Base-by-base conservation (phyloP, 2,329 filamentous ascomycete species). In the Pseudogymnoascus sp. region DNA sequence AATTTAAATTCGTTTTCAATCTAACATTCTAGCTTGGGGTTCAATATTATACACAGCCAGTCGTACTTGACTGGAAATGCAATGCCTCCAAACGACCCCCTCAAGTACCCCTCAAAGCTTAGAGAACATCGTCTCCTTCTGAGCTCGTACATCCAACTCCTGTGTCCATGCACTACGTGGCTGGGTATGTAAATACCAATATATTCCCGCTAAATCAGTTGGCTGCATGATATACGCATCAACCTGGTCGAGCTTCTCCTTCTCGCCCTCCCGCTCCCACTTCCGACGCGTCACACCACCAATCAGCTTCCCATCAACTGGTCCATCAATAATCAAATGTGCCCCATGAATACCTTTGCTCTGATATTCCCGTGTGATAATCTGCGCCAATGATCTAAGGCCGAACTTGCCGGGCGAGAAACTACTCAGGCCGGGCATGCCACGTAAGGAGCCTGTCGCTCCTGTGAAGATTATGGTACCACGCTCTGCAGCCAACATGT, bases 321-420 rank as follows among this genome's bases (percentile, higher is more conserved):
- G 88, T 59, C 90, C 91, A 69, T 96, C 91, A 59, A 94, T 85
- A 64, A 94, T 84, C 7, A 87, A 83, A 74, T 94, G 89, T 0
- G 87, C 83, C 0, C 94, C 87, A 72, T 95, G 91, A 2, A 96
- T 83, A 2, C 91, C 91, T 72, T 89, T 80, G 0, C 90, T 89
- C 0, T 88, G 89, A 72, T 92, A 95, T 73, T 95, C 91, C 62
- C 88, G 81, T 0, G 90, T 89, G 23, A 95, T 78, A 12, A 83
- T 87, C 74, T 92, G 90, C 0, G 83, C 80, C 61, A 95, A 73
- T 0, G 86, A 89, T 23, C 91, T 80, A 66, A 88, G 77, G 6
- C 89, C 90, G 72, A 90, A 94, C 72, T 94, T 95, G 37, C 87
- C 87, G 0, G 86, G 83, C 0, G 90, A 87, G 70, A 96, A 94